A percentile compares a stretch with the other conserved stretches of the same genome.
Conservation (phyloP, 805 yeast species). For the Cyberlindnera americana region DNA sequence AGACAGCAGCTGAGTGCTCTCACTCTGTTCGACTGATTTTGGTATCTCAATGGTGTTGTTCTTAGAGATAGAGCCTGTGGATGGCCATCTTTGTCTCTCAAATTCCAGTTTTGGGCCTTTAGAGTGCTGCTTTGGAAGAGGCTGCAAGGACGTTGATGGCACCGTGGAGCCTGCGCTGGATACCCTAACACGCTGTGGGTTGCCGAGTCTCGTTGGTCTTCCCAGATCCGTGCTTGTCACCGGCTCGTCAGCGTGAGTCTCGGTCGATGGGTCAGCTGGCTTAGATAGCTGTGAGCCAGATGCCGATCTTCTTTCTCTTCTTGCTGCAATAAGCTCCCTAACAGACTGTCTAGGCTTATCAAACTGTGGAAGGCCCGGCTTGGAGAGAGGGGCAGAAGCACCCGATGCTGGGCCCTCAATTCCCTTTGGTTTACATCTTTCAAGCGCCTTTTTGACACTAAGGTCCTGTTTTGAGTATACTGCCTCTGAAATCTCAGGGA, state of each 20-base stretch:
- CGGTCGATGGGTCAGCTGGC: conserved; percentile 7
- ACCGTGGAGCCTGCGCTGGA: conserved; percentile 18
- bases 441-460: conserved; percentile 55
- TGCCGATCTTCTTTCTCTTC: conserved; percentile 38
- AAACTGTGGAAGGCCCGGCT: conserved; percentile 12
- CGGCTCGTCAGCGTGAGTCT: neutral
- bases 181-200: conserved; percentile 23
- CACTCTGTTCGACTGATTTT: neutral
- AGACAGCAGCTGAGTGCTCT: neutral
- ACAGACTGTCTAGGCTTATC: conserved; percentile 42
- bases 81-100: conserved; percentile 7
- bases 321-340: conserved; percentile 44
- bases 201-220: conserved; percentile 23
- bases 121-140: conserved; percentile 17
- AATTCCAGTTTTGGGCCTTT: conserved; percentile 15
- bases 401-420: conserved; percentile 14
- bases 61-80: conserved; percentile 3
- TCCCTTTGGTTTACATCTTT: conserved; percentile 48
- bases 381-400: conserved; percentile 9
- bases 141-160: conserved; percentile 6
- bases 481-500: conserved; percentile 48
- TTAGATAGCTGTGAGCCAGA: conserved; percentile 31
- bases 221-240: conserved; percentile 20
- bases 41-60: conserved; percentile 7
- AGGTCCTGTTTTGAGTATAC: conserved; percentile 24